Conservation (phyloP, 164 flowering plant species). For the Chimonanthus praecox region DNA sequence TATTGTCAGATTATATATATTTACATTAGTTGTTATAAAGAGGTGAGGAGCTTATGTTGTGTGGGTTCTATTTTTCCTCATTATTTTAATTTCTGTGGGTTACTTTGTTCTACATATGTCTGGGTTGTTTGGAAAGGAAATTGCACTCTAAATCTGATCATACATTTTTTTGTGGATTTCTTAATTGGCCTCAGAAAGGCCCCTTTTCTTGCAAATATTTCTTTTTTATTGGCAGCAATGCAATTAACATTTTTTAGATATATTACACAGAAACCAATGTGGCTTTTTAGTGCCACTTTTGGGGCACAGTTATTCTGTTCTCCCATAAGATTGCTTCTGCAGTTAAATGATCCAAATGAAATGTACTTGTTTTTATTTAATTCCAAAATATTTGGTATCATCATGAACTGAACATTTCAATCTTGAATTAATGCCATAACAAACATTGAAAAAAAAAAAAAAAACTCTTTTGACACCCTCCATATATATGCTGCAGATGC, state of each 20-base stretch:
- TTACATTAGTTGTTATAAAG: too few species aligned
- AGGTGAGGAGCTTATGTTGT: too few species aligned
- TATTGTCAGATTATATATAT: too few species aligned
- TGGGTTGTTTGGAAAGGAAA: too few species aligned
- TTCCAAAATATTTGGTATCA: neutral
- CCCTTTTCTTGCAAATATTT: too few species aligned
- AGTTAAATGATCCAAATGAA: neutral
- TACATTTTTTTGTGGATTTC: too few species aligned
- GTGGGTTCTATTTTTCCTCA: too few species aligned
- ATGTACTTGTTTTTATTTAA: neutral
- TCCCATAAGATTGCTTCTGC: neutral
- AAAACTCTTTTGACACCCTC: neutral
- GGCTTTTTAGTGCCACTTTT: neutral
- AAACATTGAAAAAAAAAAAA: too few species aligned
- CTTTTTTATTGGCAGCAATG: neutral
- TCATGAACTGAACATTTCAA: neutral
- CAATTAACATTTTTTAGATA: neutral
- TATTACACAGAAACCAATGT: neutral
- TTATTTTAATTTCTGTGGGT: too few species aligned
- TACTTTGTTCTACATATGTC: too few species aligned
- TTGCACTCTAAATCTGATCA: too few species aligned
- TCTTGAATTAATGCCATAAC: neutral
- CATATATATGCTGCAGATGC: conserved; percentile 42
- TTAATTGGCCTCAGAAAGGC: too few species aligned
- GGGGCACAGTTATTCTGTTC: neutral